phyloP scores from a whole-genome alignment of 169 alveolate genomes.

The Cystoisospora suis region DNA sequence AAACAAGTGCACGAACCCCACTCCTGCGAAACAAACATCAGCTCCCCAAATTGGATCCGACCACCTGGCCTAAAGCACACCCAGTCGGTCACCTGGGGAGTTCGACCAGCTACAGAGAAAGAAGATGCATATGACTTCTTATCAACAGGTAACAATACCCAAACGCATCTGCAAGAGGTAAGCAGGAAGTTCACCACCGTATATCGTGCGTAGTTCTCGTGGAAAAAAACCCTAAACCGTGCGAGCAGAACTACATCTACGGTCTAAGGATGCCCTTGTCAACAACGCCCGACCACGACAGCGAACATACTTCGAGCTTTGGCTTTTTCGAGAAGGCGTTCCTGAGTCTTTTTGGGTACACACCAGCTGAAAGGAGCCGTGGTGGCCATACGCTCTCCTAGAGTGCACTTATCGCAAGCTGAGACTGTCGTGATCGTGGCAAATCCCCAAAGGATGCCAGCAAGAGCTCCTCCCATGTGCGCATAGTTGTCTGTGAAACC shows the following conservation, averaged over 20 bases:
- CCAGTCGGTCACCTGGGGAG: no score
- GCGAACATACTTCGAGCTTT: constrained; percentile 32
- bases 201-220: no score
- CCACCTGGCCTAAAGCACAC: no score
- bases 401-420: constrained; percentile 69
- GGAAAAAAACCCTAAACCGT: no score
- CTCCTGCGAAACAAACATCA: no score
- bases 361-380: constrained; percentile 54
- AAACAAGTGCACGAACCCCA: no score
- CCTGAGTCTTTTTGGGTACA: constrained; percentile 43
- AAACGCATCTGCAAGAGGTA: no score
- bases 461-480: constrained; percentile 83
- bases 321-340: constrained; percentile 18
- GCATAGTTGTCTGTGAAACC: constrained; percentile 85
- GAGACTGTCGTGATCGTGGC: constrained; percentile 81
- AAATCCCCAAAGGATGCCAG: constrained; percentile 82
- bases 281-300: not conserved
- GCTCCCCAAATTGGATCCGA: no score
- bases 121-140: no score
- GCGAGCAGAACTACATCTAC: not conserved
- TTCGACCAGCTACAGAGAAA: no score
- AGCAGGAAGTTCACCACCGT: no score
- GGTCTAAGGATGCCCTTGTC: not conserved
- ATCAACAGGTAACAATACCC: no score
- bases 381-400: constrained; percentile 51